Evolutionary conservation across 2,329 filamentous ascomycete genomes (phyloP), one percentile per base, ranked within the genome.

Genomic region (Teratosphaeria epicoccoides): DNA sequence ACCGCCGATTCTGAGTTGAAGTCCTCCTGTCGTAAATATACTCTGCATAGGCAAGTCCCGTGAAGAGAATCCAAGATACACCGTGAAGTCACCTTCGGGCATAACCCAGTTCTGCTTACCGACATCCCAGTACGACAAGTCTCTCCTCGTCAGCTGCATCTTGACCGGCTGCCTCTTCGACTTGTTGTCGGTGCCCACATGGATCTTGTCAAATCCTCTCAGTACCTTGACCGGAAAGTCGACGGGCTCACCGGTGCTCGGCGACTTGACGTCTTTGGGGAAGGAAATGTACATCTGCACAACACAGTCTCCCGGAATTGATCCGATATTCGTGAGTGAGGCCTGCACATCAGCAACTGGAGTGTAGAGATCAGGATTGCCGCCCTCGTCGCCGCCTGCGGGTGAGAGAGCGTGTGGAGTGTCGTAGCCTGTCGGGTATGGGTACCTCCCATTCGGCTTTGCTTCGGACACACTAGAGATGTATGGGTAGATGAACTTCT

Each of bases 401-500:
- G 72, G 73, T n/a, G 83, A 87, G 0, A 68, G 73, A 0, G 71
- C 62, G 47, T 77, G 76, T 9, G 57, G 54, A 2, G 61, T 60
- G 59, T 75, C 70, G 68, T 80, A 87, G 24, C 76, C 81, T 1
- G 71, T 71, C 1, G 76, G 83, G 60, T 78, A 84, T 23, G 66
- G 69, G 57, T 74, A 77, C 37, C 58, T 61, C 14, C 51, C 59
- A 7, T 61, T 71, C 3, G 33, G 33, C 7, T 66, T 66, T 55
- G 70, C 66, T 20, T 76, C 71, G 23, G 77, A 75, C 12, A 77
- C 72, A 9, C 73, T 63, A 0, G 69, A 66, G 23, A 88, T 73
- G 66, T 87, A 89, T 0, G 85, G 84, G 63, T 89, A 89, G 50
- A 89, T 77, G 66, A 84, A 88, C 61, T 85, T 85, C 50, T 77